A percentile compares a stretch with the other conserved stretches of the same genome.
phyloP scores from a whole-genome alignment of 2,329 filamentous ascomycete species.

The Trichoderma asperellum region DNA sequence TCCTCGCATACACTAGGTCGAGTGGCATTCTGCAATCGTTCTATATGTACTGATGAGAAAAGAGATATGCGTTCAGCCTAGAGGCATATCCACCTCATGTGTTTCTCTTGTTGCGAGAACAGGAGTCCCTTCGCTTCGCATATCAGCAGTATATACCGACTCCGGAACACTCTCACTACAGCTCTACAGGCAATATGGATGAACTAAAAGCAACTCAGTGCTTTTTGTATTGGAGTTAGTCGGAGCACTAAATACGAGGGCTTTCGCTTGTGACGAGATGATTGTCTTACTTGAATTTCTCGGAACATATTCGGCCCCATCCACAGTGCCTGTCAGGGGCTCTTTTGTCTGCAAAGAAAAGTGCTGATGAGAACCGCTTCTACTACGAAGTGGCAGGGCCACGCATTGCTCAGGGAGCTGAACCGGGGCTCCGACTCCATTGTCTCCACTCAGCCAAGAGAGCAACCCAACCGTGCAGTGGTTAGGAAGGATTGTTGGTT shows the following conservation, averaged over 20 bases:
- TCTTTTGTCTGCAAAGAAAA: background rate
- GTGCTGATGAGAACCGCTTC: background rate
- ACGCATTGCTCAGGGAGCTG: background rate
- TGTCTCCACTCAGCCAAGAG: background rate
- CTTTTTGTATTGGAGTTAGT: background rate
- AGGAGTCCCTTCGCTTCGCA: background rate
- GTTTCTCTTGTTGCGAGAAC: background rate
- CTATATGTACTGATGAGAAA: background rate
- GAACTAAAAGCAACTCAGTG: background rate
- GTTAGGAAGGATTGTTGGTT: conserved; percentile 17
- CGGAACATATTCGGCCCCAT: background rate
- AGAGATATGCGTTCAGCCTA: background rate
- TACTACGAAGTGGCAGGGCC: background rate
- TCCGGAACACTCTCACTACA: background rate
- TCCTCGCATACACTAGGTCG: background rate
- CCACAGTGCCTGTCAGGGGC: background rate
- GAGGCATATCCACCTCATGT: background rate
- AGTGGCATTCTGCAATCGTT: background rate
- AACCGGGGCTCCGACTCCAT: background rate
- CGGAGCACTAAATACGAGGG: background rate
- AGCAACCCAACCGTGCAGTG: background rate
- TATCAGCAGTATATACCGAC: background rate
- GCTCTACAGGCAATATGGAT: background rate
- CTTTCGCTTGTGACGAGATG: background rate
- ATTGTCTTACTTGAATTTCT: background rate